These are phyloP conservation scores for Colletotrichum costaricense DNA, from an alignment of 2,329 filamentous ascomycete species.

Conservation along the genomic window DNA sequence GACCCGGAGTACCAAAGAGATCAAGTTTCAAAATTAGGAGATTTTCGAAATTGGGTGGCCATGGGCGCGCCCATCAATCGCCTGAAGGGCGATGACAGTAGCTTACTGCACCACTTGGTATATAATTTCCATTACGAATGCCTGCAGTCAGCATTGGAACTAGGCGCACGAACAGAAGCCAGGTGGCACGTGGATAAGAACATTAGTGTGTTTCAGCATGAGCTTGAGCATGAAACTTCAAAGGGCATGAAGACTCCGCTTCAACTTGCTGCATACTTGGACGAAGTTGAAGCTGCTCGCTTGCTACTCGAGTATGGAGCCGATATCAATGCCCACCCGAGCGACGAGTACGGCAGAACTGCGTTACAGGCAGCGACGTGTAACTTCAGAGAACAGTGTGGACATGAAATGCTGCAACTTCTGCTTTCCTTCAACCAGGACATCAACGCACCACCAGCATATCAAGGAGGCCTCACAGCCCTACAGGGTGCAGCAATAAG, in stretches of 20 bases:
- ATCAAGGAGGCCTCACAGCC: background rate
- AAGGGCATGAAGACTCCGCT: background rate
- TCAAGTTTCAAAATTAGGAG: no score
- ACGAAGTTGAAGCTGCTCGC: background rate
- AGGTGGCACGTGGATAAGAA: background rate
- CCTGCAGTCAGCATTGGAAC: background rate
- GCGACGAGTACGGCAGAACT: background rate
- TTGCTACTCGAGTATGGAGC: background rate
- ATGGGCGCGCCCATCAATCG: background rate
- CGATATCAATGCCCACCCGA: background rate
- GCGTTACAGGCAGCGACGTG: background rate
- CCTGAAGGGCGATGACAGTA: background rate
- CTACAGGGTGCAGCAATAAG: background rate
- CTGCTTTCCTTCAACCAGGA: background rate
- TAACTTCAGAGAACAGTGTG: no score
- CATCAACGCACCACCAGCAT: background rate
- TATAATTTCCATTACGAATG: background rate
- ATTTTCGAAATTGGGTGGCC: background rate
- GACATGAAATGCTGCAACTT: background rate
- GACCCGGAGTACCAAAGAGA: no score
- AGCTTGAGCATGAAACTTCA: background rate
- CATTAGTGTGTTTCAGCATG: accelerated
- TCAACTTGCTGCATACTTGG: background rate
- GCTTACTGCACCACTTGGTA: background rate
- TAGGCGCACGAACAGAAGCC: background rate